Evolutionary conservation across 2,329 filamentous ascomycete genomes (phyloP), one percentile per base, ranked within the genome.

Genomic region (Neopestalotiopsis sp.): DNA sequence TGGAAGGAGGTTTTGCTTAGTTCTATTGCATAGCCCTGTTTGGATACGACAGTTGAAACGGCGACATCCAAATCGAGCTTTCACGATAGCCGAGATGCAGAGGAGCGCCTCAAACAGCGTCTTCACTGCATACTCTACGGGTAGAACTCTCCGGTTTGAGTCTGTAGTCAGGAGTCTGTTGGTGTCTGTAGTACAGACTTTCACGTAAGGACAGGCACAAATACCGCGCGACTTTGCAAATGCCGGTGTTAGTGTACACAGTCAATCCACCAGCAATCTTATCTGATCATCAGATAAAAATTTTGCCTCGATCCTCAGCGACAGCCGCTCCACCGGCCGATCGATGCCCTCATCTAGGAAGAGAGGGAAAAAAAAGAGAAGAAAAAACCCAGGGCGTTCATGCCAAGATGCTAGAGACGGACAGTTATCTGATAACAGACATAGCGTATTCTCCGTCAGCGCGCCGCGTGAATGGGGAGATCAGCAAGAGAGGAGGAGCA

Each of bases 221-320:
- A 7, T 10, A 38, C 34, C 34, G 34, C 10, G 34, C 34, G 34
- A 38, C 6, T 38, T 7, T 38, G 34, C 34, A 38, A 38, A 38
- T 7, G 6, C 34, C 6, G 34, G 45, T 52, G n/a, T 52, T 52
- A 9, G 6, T n/a, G 17, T 52, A 52, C 9, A n/a, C n/a, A 17
- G n/a, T 3, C n/a, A n/a, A 52, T 20, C 45, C 45, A 52, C 45
- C 17, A n/a, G 45, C 17, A 52, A 52, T 52, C 45, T 52, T 52
- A 52, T 52, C 45, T 52, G 45, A 52, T 52, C 45, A 52, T 52
- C 45, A 52, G 45, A 52, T 52, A 52, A 52, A 52, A 52, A 52
- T 17, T 52, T n/a, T 52, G n/a, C n/a, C 17, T 52, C 45, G 34
- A 38, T 38, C 34, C 34, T 38, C 17, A 52, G 45, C 45, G 45